Conservation (phyloP, 345 rosid genomes). For the Hibiscus trionum region DNA sequence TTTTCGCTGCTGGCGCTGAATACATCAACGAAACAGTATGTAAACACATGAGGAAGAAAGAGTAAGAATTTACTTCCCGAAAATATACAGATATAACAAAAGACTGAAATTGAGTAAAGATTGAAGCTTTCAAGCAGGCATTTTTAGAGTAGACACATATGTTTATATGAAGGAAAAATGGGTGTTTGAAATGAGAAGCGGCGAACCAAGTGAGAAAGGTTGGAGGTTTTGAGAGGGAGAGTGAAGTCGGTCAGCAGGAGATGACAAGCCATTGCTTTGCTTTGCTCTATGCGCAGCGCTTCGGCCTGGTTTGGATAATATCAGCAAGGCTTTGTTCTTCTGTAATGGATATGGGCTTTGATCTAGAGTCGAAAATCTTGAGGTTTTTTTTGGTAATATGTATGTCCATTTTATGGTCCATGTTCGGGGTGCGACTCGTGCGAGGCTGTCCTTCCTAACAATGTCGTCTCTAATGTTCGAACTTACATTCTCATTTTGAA, state of each 20-base stretch:
- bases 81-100: not conserved
- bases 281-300: not conserved
- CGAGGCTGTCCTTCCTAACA: no score
- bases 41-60: conserved; percentile 4
- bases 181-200: not conserved
- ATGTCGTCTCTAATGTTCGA: no score
- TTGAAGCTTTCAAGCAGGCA: not conserved
- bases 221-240: conserved; percentile 19
- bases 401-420: no score
- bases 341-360: not conserved
- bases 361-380: no score
- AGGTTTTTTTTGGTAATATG: no score
- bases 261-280: conserved; percentile 23
- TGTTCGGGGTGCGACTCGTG: no score
- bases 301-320: not conserved
- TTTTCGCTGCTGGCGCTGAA: conserved; percentile 29
- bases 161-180: not conserved
- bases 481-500: no score
- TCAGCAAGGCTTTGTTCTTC: not conserved
- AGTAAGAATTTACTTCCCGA: not conserved
- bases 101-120: not conserved
- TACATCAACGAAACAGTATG: not conserved
- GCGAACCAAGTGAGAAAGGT: conserved; percentile 15
- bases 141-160: not conserved
- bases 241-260: conserved; percentile 16